Base-by-base conservation (phyloP, 225 moss, liverwort and hornwort genomes). In the Neckera pumila region DNA sequence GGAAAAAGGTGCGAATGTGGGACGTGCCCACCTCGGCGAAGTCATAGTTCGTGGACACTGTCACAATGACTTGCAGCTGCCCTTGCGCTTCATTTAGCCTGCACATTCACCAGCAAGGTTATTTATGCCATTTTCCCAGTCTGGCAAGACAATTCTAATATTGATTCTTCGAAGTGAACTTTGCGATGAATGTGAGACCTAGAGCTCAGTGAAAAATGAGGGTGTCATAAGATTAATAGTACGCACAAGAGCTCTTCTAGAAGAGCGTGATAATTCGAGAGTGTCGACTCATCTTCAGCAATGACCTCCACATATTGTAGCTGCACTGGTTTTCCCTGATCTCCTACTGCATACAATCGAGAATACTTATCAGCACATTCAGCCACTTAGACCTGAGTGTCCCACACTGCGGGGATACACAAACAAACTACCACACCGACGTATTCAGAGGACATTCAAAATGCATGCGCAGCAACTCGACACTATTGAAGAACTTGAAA, bases 81-180 rank as follows among this genome's bases (percentile, higher is more conserved):
- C 96, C 96, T 91, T 98, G 98, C 85, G 98, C 96, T 95, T 98
- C 98, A 70, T 98, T 98, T 87, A 95, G 89, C 86, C 98, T 98
- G 95, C 85, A 59, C 42, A 66, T 72, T 49, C 76, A 66, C 70
- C 76, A 84, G 47, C 51, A 58, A 56, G 67, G 26, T 53, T 45
- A n/a, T 59, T 31, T 17, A 43, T 20, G 38, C 34, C 57, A 53
- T 66, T 45, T 57, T 76, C 43, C 43, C 40, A 85, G 63, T 43
- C 34, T n/a, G 73, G 56, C 17, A 12, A 33, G 75, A 59, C 12
- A 64, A 36, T 54, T 84, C n/a, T 56, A 30, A 49, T 36, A 84
- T 43, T 26, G 47, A 80, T 47, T 65, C n/a, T 42, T 72, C 61
- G 76, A 76, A 76, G 59, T 33, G 57, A 61, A 23, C 33, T 58